A percentile compares a stretch with the other conserved stretches of the same genome.
These are phyloP conservation scores for Coemansia aciculifera DNA, from an alignment of 192 early-diverging fungal species.

Conservation along the genomic window DNA sequence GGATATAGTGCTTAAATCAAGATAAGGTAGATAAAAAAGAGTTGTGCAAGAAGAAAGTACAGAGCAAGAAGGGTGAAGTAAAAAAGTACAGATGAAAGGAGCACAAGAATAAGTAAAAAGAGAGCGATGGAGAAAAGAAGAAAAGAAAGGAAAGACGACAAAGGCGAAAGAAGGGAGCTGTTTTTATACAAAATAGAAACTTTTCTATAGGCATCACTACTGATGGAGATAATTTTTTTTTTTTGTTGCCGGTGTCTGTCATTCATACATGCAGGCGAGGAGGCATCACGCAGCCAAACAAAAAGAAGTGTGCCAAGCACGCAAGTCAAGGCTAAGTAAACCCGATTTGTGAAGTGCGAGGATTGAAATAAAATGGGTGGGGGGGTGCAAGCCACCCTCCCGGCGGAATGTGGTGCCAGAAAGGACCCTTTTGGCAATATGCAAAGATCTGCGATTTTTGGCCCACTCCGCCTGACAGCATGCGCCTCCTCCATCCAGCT, in stretches of 20 bases:
- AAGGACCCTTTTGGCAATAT: constrained; percentile 6
- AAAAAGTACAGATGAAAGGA: constrained; percentile 7
- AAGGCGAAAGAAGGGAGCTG: constrained; percentile 11
- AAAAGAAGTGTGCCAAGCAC: neutral
- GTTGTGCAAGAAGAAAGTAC: constrained; percentile 6
- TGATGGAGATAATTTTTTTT: constrained; percentile 6
- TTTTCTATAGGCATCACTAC: neutral
- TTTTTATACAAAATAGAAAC: constrained; percentile 6
- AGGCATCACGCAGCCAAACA: neutral
- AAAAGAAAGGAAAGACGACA: constrained; percentile 16
- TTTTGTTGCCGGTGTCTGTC: neutral
- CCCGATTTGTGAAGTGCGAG: constrained; percentile 1
- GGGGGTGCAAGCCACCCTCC: neutral
- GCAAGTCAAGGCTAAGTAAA: constrained; percentile 4
- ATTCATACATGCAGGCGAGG: neutral
- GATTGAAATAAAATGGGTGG: neutral
- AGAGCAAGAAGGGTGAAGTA: constrained; percentile 13
- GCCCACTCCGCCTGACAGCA: neutral
- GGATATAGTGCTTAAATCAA: constrained; percentile 9
- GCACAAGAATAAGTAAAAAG: neutral
- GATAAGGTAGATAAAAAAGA: constrained; percentile 15
- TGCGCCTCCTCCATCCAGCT: neutral
- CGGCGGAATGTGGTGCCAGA: constrained; percentile 4
- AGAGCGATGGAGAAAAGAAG: constrained; percentile 6
- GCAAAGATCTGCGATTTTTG: neutral